Percentiles rank a stretch among this genome's conserved stretches.
Conservation (phyloP, 179 eudicot genomes). For the Pouteria campechiana region DNA sequence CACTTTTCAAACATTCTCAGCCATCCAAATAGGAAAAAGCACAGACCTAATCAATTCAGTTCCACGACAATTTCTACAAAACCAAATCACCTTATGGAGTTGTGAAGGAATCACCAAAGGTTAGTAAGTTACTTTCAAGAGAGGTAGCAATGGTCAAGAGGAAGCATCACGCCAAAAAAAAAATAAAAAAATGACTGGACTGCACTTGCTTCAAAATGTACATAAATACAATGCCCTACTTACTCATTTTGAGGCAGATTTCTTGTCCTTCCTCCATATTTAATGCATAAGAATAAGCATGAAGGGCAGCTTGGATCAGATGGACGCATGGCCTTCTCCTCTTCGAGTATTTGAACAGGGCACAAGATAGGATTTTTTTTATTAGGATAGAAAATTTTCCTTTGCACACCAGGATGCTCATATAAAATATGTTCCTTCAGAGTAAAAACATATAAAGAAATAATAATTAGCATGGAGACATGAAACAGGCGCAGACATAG, state of each 20-base stretch:
- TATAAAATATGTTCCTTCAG: conserved; percentile 27
- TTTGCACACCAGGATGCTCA: conserved; percentile 24
- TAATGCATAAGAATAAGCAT: conserved; percentile 29
- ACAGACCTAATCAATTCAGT: no score
- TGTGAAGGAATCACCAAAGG: no score
- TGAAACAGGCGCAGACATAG: no score
- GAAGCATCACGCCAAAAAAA: neutral
- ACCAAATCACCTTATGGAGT: no score
- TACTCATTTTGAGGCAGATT: conserved; percentile 30
- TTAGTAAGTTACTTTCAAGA: no score
- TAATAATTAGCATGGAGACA: no score
- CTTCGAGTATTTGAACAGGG: conserved; percentile 29
- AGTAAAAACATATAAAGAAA: neutral
- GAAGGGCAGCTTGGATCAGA: conserved; percentile 28
- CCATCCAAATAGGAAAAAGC: no score
- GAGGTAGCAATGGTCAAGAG: no score
- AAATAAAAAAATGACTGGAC: neutral
- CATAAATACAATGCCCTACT: neutral
- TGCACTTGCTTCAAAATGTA: neutral
- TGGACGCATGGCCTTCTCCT: conserved; percentile 31
- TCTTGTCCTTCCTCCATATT: conserved; percentile 33
- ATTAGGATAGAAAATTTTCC: conserved; percentile 26
- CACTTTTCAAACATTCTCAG: no score
- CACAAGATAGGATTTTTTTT: conserved; percentile 14
- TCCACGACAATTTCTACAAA: no score